A percentile compares a stretch with the other conserved stretches of the same genome.
These are phyloP conservation scores for Ophiostoma populinum DNA, from an alignment of 2,329 filamentous ascomycete genomes.

Conservation along the genomic window DNA sequence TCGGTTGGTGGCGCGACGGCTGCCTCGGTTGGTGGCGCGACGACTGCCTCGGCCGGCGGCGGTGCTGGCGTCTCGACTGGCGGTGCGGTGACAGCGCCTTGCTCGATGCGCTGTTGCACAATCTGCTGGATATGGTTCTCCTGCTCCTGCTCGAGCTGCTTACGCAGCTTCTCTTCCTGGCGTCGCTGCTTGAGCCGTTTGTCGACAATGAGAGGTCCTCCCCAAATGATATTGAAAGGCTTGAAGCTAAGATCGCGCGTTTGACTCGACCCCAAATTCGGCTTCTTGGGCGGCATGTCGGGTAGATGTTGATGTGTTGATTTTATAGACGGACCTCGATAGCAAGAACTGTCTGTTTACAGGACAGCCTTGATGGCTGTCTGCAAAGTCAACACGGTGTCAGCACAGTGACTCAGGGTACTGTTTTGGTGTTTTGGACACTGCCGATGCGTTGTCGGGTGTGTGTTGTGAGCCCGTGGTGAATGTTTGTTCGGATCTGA, in stretches of 20 bases:
- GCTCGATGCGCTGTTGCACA: neutral
- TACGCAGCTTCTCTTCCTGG: constrained; percentile 1
- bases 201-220: constrained; percentile 8
- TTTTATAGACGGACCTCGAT: too few species aligned
- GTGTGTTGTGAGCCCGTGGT: too few species aligned
- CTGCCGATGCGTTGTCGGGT: too few species aligned
- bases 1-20: neutral
- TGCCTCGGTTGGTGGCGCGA: neutral
- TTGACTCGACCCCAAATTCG: constrained; percentile 3
- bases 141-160: constrained; percentile 1
- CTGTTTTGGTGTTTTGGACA: too few species aligned
- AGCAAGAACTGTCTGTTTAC: too few species aligned
- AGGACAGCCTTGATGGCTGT: too few species aligned
- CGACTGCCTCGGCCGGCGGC: too few species aligned
- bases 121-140: constrained; percentile 2
- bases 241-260: constrained; percentile 6
- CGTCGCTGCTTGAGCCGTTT: constrained; percentile 1
- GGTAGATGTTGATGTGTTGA: neutral
- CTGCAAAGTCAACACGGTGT: too few species aligned
- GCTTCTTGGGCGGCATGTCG: constrained; percentile 4
- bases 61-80: neutral
- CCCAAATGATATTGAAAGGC: constrained; percentile 8
- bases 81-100: neutral
- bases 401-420: too few species aligned
- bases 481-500: too few species aligned